phyloP scores from a whole-genome alignment of 2,329 filamentous ascomycete genomes.

The Pleoardoris graminearum region DNA sequence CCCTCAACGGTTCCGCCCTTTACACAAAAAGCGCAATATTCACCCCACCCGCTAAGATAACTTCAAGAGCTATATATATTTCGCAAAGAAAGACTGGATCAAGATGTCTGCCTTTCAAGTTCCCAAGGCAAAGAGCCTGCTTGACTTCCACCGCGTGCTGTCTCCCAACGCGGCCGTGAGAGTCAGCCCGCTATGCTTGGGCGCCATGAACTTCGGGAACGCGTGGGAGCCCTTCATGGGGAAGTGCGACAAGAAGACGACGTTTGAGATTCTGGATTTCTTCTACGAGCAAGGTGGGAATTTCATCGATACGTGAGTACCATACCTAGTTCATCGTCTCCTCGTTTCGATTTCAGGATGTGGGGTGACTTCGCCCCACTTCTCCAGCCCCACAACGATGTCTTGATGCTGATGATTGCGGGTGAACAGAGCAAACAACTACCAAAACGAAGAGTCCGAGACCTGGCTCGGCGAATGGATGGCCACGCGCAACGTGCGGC shows the following conservation, averaged over 20 bases:
- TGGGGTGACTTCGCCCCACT: conserved; percentile 1
- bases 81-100: background rate
- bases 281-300: conserved; percentile 56
- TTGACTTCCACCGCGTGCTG: conserved; percentile 58
- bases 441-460: conserved; percentile 55
- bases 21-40: no score
- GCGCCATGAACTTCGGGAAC: conserved; percentile 60
- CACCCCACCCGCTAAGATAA: no score
- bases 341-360: background rate
- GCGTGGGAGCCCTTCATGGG: conserved; percentile 51
- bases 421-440: conserved; percentile 54
- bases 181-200: conserved; percentile 59
- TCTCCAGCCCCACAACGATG: background rate
- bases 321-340: background rate
- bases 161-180: conserved; percentile 56
- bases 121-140: conserved; percentile 41
- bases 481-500: conserved; percentile 48
- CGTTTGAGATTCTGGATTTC: conserved; percentile 53
- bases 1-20: background rate
- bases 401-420: background rate
- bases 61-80: no score
- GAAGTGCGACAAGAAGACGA: conserved; percentile 50
- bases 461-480: conserved; percentile 58
- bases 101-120: conserved; percentile 27
- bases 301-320: conserved; percentile 54